phyloP scores from a whole-genome alignment of 495 filamentous ascomycete species.

The Neurospora discreta region DNA sequence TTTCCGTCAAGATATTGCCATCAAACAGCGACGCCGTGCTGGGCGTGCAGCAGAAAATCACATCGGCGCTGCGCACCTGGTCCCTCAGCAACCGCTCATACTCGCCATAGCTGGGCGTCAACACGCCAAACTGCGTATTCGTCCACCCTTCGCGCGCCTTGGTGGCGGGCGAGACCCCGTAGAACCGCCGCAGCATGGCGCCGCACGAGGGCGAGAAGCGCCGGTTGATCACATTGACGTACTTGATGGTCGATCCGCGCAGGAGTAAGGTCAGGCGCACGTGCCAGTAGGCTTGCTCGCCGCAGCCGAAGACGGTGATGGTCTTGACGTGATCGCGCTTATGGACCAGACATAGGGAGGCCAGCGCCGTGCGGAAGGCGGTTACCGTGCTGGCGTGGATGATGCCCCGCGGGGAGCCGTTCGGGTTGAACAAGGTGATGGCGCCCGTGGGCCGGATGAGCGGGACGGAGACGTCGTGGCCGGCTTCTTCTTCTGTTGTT shows the following conservation, averaged over 20 bases:
- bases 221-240: constrained; percentile 66
- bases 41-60: constrained; percentile 63
- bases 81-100: constrained; percentile 54
- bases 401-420: constrained; percentile 63
- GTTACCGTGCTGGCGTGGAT: constrained; percentile 81
- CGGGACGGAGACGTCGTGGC: constrained; percentile 7
- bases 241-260: constrained; percentile 57
- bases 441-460: constrained; percentile 62
- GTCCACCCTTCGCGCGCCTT: constrained; percentile 44
- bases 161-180: constrained; percentile 34
- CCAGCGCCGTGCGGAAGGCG: constrained; percentile 85
- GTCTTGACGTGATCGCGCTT: constrained; percentile 60
- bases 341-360: constrained; percentile 60
- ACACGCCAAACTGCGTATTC: constrained; percentile 53
- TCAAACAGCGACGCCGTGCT: constrained; percentile 36
- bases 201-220: constrained; percentile 49
- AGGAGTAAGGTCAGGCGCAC: constrained; percentile 70
- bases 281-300: constrained; percentile 90
- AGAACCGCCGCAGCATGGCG: constrained; percentile 45
- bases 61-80: constrained; percentile 56
- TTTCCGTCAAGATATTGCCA: constrained; percentile 47
- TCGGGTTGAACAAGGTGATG: constrained; percentile 55
- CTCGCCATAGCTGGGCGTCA: constrained; percentile 63
- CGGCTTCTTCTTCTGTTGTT: constrained; percentile 2
- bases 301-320: constrained; percentile 77